Evolutionary conservation across 192 early-diverging fungal species (phyloP).

Genomic region (Piromyces sp.): DNA sequence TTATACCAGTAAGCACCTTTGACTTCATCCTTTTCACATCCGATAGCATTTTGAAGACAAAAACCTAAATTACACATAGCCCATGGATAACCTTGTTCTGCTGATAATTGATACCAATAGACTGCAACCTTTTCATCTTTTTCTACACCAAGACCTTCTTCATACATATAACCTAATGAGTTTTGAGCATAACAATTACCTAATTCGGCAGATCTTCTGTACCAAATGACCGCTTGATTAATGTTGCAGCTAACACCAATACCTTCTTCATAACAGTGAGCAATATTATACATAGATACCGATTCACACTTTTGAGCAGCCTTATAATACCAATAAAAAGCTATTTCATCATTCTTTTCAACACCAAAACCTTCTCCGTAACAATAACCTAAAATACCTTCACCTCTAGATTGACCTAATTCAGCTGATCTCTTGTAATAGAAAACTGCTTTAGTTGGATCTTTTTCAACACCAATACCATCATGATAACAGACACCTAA

Average conservation of each 20-base stretch:
- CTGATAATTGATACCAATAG: slow-evolving; percentile 19
- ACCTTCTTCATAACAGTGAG: slow-evolving; percentile 36
- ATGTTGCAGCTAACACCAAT: slow-evolving; percentile 9
- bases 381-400: slow-evolving; percentile 60
- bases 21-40: slow-evolving; percentile 2
- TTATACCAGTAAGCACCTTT: slow-evolving; percentile 29
- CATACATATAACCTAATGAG: slow-evolving; percentile 64
- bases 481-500: slow-evolving; percentile 66
- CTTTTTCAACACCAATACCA: slow-evolving; percentile 50
- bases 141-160: slow-evolving; percentile 29
- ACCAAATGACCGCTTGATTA: slow-evolving; percentile 31
- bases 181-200: slow-evolving; percentile 61
- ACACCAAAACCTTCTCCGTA: slow-evolving; percentile 75
- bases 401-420: slow-evolving; percentile 38
- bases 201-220: slow-evolving; percentile 27
- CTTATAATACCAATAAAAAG: slow-evolving; percentile 32
- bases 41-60: slow-evolving; percentile 49
- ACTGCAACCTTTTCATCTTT: slow-evolving; percentile 19
- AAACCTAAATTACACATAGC: slow-evolving; percentile 61
- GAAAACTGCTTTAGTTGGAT: slow-evolving; percentile 45
- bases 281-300: slow-evolving; percentile 40
- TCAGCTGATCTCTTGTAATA: slow-evolving; percentile 50
- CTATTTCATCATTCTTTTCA: slow-evolving; percentile 14
- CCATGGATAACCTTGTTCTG: slow-evolving; percentile 29
- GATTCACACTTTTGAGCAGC: slow-evolving; percentile 25